phyloP scores from a whole-genome alignment of 306 rosid species.

The Fagus crenata region DNA sequence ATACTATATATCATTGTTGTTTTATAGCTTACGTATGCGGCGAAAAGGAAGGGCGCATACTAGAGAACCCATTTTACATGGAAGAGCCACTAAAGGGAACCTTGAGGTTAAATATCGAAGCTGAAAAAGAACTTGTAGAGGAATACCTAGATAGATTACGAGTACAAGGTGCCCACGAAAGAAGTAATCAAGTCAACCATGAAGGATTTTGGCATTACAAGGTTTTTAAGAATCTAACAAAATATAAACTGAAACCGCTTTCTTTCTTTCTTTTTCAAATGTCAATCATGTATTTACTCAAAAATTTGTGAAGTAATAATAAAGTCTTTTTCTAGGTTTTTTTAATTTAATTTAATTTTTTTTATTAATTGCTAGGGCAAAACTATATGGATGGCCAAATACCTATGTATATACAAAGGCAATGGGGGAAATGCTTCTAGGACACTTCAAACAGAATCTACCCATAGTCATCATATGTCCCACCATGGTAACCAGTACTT shows the following conservation, averaged over 20 bases:
- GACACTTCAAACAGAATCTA: conserved; percentile 14
- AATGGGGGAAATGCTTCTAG: conserved; percentile 49
- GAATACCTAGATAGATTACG: conserved; percentile 21
- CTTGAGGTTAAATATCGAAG: conserved; percentile 29
- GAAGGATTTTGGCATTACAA: conserved; percentile 39
- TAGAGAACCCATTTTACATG: conserved; percentile 29
- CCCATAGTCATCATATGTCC: conserved; percentile 40
- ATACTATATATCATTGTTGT: no score
- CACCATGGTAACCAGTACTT: conserved; percentile 27
- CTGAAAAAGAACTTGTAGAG: conserved; percentile 27
- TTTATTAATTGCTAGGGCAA: conserved; percentile 24
- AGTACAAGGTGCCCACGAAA: background rate
- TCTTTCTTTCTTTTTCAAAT: no score
- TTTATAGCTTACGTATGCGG: conserved; percentile 42
- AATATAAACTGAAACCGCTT: no score
- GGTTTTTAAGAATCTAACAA: conserved; percentile 19
- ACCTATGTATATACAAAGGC: conserved; percentile 48
- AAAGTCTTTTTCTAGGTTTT: background rate
- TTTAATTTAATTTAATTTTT: background rate
- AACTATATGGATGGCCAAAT: conserved; percentile 48
- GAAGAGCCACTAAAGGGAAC: conserved; percentile 6
- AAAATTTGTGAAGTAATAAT: background rate
- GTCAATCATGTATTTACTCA: background rate
- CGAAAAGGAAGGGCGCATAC: conserved; percentile 11
- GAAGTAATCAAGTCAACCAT: conserved; percentile 18